Evolutionary conservation across 2,329 filamentous ascomycete species (phyloP), one percentile per base, ranked within the genome.

Genomic region (Aureobasidium sp.): DNA sequence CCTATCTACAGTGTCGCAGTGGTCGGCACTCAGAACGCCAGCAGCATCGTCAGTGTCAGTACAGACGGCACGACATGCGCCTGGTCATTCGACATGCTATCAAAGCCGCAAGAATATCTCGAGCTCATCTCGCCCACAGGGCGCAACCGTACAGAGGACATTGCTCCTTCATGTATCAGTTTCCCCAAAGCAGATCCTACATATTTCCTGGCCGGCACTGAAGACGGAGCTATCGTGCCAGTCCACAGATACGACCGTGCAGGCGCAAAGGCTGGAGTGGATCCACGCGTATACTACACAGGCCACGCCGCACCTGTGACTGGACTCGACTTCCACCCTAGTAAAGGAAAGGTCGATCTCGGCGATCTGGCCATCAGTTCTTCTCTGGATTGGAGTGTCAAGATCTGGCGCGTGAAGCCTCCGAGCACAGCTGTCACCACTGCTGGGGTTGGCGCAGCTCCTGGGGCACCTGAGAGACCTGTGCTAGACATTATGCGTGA

Each of bases 11-110:
- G 89, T 42, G 86, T 99, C 62, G 90, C 94, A 65, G 95, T 99
- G 61, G 91, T 99, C 55, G 94, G 94, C 66, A 99, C 95, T 0
- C 94, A 97, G 72, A 99, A 99, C 73, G 94, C 94, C 63, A 96
- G 97, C 78, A 99, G 97, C 75, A 96, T 99, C 72, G 89, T 99
- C 69, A 97, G 92, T 37, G 93, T 91, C 73, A 97, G 91, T 1
- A 99, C 94, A 0, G 94, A 99, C 71, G 94, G 94, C 61, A 91
- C 96, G 11, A 91, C 97, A 45, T 99, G 94, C 74, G 90, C 92
- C 52, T 99, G 94, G 94, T 92, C 90, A 61, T 91, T 97, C 66
- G 95, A 99, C 74, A 97, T 99, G 85, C 89, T 99, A 64, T 91
- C 93, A 0, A 91, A 97, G 74, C 94, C 94, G 0, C 93, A 97